Evolutionary conservation across 768 basidiomycete genomes (phyloP).

Genomic region (Xanthoconium stramineum): DNA sequence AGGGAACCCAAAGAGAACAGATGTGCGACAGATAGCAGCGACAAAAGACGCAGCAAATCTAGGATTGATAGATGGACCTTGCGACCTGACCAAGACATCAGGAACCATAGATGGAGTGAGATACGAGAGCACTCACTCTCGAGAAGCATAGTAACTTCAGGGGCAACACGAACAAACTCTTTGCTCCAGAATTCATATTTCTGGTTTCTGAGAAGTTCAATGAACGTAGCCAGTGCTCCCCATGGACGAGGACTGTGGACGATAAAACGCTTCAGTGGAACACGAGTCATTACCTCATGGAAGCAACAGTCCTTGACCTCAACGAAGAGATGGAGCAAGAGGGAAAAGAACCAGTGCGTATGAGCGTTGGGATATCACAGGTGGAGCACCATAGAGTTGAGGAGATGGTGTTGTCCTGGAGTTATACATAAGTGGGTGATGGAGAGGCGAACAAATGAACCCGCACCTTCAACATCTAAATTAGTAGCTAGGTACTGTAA

Average conservation of each 20-base stretch:
- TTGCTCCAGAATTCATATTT: conserved; percentile 92
- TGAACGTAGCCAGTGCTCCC: conserved; percentile 92
- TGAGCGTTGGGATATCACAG: conserved; percentile 97
- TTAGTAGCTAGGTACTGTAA: conserved; percentile 80
- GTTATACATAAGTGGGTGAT: not conserved
- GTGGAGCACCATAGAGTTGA: conserved; percentile 91
- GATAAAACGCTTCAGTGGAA: conserved; percentile 89
- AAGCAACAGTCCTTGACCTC: conserved; percentile 76
- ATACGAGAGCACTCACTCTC: conserved; percentile 55
- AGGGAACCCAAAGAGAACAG: conserved; percentile 61
- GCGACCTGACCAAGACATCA: conserved; percentile 52
- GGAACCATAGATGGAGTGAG: not conserved
- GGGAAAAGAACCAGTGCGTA: conserved; percentile 95
- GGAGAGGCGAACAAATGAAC: not conserved
- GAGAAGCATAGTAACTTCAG: conserved; percentile 81
- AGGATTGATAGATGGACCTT: conserved; percentile 72
- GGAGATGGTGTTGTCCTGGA: conserved; percentile 89
- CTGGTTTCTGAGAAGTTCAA: conserved; percentile 86
- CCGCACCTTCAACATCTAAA: conserved; percentile 86
- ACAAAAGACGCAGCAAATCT: conserved; percentile 60
- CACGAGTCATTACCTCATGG: conserved; percentile 81
- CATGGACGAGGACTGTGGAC: conserved; percentile 95
- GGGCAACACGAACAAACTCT: conserved; percentile 79
- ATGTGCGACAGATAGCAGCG: conserved; percentile 79
- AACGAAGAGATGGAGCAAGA: conserved; percentile 83